These are phyloP conservation scores for Theileria sp. DNA, from an alignment of 169 alveolate species.

Conservation along the genomic window DNA sequence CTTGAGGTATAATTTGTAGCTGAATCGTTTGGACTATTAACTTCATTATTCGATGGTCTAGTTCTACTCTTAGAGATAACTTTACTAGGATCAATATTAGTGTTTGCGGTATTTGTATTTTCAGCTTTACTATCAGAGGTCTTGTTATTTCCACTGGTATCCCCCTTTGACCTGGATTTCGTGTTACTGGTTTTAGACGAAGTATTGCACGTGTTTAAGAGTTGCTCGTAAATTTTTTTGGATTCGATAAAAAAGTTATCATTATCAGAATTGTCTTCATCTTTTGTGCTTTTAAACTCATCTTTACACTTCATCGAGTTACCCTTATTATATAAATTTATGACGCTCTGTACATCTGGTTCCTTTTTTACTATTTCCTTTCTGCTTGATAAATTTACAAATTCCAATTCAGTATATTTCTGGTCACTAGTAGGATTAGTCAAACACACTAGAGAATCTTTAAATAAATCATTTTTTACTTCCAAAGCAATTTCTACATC, in stretches of 20 bases:
- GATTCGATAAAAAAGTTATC: not conserved
- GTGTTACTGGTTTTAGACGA: not conserved
- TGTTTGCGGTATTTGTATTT: not conserved
- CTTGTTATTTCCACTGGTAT: not conserved
- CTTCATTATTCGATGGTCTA: not conserved
- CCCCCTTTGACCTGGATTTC: not conserved
- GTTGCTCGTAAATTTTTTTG: not conserved
- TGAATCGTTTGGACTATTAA: not conserved
- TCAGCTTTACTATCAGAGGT: not conserved
- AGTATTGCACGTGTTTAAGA: not conserved
- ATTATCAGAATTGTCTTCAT: not conserved
- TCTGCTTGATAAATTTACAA: slow-evolving; percentile 6
- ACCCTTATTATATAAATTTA: slow-evolving; percentile 7
- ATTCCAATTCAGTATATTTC: not conserved
- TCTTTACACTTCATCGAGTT: not conserved
- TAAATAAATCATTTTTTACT: not conserved
- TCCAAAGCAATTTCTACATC: not conserved
- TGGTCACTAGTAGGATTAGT: not conserved
- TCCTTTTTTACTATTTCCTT: not conserved
- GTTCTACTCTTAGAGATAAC: not conserved
- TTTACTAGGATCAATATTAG: not conserved
- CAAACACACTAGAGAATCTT: not conserved
- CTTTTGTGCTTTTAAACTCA: not conserved
- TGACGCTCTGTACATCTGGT: not conserved
- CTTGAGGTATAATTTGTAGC: not conserved